Percentiles rank a stretch among this genome's conserved stretches.
Evolutionary conservation across 2,329 filamentous ascomycete species (phyloP).

Genomic region (Alternaria alternata): DNA sequence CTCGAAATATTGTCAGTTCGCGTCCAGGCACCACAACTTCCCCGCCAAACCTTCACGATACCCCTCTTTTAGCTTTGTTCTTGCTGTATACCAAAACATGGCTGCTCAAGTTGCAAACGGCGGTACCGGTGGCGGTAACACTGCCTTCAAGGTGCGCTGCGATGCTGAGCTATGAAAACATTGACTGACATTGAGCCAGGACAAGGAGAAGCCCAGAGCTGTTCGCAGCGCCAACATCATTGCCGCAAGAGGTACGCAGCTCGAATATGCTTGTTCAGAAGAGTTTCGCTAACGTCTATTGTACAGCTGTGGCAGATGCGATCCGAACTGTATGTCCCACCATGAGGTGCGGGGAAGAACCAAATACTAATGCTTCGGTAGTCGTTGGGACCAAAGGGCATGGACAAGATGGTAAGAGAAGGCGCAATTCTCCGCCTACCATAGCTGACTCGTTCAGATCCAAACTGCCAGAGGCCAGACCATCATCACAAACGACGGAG

Average conservation of each 20-base stretch:
- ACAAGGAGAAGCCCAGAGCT: conserved; percentile 98
- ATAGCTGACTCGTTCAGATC: conserved; percentile 62
- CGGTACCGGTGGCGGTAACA: conserved; percentile 63
- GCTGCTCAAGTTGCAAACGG: conserved; percentile 44
- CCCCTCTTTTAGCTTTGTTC: conserved; percentile 25
- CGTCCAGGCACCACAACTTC: conserved; percentile 36
- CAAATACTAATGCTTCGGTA: conserved; percentile 45
- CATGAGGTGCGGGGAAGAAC: conserved; percentile 28
- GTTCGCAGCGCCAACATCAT: conserved; percentile 97
- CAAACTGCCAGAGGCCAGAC: conserved; percentile 95
- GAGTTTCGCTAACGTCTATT: conserved; percentile 30
- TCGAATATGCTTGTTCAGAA: conserved; percentile 25
- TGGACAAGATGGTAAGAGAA: conserved; percentile 86
- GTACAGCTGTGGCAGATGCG: conserved; percentile 89
- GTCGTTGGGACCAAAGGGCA: conserved; percentile 93
- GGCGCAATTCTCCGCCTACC: background rate
- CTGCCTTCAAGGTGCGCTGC: conserved; percentile 68
- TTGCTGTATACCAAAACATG: conserved; percentile 35
- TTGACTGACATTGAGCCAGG: conserved; percentile 59
- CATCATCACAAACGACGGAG: conserved; percentile 99
- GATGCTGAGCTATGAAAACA: conserved; percentile 34
- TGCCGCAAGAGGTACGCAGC: conserved; percentile 81
- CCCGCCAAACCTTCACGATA: conserved; percentile 32
- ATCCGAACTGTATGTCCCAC: conserved; percentile 76
- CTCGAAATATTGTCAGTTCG: conserved; percentile 36